Conservation (phyloP, 2,329 filamentous ascomycete genomes). For the Tolypocladium pustulatum region DNA sequence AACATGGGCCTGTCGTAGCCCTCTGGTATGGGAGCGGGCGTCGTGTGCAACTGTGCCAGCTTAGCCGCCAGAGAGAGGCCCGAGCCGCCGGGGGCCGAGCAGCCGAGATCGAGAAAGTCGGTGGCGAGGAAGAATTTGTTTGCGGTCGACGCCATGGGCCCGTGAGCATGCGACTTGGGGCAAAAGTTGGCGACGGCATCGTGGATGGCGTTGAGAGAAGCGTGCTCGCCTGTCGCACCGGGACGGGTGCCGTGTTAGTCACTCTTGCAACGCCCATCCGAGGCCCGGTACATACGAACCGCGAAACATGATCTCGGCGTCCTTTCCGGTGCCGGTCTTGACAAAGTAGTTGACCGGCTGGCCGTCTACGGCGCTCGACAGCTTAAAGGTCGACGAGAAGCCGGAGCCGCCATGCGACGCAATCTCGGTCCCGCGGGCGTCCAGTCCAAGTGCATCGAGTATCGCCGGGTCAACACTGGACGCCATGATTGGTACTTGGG, state of each 20-base stretch:
- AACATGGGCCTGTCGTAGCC: constrained; percentile 54
- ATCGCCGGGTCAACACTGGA: constrained; percentile 52
- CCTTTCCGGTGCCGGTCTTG: constrained; percentile 53
- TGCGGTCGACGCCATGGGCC: constrained; percentile 42
- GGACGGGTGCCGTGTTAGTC: not conserved
- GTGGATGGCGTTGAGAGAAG: constrained; percentile 75
- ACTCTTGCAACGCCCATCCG: not conserved
- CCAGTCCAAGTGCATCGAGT: constrained; percentile 46
- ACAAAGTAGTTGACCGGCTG: constrained; percentile 53
- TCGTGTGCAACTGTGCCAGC: constrained; percentile 68
- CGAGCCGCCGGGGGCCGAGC: constrained; percentile 29
- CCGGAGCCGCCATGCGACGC: constrained; percentile 54
- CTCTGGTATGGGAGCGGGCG: constrained; percentile 55
- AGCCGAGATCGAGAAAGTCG: constrained; percentile 64
- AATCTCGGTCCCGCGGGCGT: constrained; percentile 43
- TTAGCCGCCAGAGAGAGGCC: constrained; percentile 59
- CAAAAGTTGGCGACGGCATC: constrained; percentile 61
- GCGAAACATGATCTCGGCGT: constrained; percentile 58
- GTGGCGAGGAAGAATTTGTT: constrained; percentile 53
- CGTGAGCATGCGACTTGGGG: constrained; percentile 65
- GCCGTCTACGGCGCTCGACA: constrained; percentile 34
- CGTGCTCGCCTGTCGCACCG: constrained; percentile 55
- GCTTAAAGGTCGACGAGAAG: constrained; percentile 57
- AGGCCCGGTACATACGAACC: constrained; percentile 32
- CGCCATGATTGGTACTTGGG: constrained; percentile 21